Percentiles rank a stretch among this genome's conserved stretches.
Evolutionary conservation across 2,329 filamentous ascomycete species (phyloP).

Genomic region (Beauveria medogensis): DNA sequence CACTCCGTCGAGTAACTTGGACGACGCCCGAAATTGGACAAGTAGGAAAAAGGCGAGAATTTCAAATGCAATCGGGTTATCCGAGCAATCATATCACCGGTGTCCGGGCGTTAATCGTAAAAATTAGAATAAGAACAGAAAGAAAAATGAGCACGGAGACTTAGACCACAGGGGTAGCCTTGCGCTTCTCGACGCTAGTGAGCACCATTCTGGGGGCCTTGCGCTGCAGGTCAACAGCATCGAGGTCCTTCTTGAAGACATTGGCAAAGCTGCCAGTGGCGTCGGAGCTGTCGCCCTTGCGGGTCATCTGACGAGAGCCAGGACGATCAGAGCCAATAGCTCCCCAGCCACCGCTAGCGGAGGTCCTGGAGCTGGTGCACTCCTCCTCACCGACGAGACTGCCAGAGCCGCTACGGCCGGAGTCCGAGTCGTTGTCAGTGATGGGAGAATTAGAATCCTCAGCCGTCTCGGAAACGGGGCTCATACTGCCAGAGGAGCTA

Average conservation of each 20-base stretch:
- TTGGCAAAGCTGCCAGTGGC: constrained; percentile 51
- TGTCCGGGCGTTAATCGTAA: constrained; percentile 30
- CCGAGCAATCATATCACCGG: constrained; percentile 29
- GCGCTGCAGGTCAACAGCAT: constrained; percentile 56
- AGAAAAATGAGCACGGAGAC: background rate
- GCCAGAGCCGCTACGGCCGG: constrained; percentile 64
- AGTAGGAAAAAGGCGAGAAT: constrained; percentile 16
- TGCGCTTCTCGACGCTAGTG: constrained; percentile 85
- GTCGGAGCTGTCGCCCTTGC: constrained; percentile 55
- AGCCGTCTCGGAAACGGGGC: constrained; percentile 76
- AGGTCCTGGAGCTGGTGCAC: constrained; percentile 66
- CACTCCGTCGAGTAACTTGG: background rate
- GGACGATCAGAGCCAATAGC: constrained; percentile 86
- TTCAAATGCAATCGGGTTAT: constrained; percentile 25
- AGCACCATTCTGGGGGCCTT: constrained; percentile 82
- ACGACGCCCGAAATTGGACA: constrained; percentile 2
- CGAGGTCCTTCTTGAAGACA: constrained; percentile 53
- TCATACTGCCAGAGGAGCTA: constrained; percentile 69
- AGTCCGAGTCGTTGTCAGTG: constrained; percentile 68
- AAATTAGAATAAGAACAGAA: constrained; percentile 16
- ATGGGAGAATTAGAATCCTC: constrained; percentile 59
- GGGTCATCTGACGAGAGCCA: constrained; percentile 58
- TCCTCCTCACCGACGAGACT: constrained; percentile 69
- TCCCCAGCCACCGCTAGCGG: constrained; percentile 62
- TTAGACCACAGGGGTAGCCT: constrained; percentile 31